Base-by-base conservation (phyloP, 2,329 filamentous ascomycete species). In the Fusarium pseudocircinatum region DNA sequence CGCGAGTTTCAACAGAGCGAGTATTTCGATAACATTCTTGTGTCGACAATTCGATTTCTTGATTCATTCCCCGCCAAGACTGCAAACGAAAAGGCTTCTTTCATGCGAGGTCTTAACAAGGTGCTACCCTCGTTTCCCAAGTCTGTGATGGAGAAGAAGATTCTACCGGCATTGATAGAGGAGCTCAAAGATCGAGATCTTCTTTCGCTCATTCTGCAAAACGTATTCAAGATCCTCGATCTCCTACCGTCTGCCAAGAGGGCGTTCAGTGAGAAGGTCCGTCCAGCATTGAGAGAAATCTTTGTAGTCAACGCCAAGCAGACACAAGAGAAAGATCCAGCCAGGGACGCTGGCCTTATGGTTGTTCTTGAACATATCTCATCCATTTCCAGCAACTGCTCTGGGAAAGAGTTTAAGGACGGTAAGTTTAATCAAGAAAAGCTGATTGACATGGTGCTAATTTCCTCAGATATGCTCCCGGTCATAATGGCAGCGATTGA, bases 21-120 rank as follows among this genome's bases (percentile, higher is more conserved):
- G 74, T 99, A 97, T 80, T 99, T 99, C 80, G 95, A 99, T 83
- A 99, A 98, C 78, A 94, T 98, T 50, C 87, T 99, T 9, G 94
- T 99, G 28, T 97, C 95, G 1, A 98, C 96, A 0, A 97, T 99
- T 70, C 93, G 96, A 18, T 99, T 99, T 79, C 85, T 99, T 32
- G 96, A 99, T 77, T 89, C 92, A 0, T 90, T 99, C 67, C 96
- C 96, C 0, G 94, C 94, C 39, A 99, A 99, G 84, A 97, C 95
- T 3, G 88, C 94, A 0, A 93, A 90, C 70, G 96, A 99, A 79
- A 99, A 99, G 81, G 88, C 92, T 12, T 92, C 95, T 65, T 99
- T 99, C 80, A 90, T 99, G 88, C 91, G 94, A 61, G 96, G 96
- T 0, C 85, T 99, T 15, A 91, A 92, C 74, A 93, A 94, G 60